Evolutionary conservation across 2,329 filamentous ascomycete species (phyloP).

Genomic region (Cordyceps fumosorosea): DNA sequence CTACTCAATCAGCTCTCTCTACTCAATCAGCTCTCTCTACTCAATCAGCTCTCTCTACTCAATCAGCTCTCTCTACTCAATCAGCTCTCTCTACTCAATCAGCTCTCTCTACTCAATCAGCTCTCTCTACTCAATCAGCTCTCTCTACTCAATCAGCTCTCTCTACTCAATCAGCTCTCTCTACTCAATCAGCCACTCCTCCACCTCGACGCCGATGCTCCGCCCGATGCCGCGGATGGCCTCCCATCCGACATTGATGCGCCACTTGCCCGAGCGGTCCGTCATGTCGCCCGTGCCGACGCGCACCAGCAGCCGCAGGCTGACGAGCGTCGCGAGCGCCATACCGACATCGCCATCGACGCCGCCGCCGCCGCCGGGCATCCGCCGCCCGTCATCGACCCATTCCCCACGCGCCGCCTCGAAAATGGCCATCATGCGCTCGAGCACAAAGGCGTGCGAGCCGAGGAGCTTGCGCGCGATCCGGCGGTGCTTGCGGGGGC

Average conservation of each 20-base stretch:
- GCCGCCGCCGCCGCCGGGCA: conserved; percentile 21
- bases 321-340: conserved; percentile 66
- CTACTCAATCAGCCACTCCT: conserved; percentile 68
- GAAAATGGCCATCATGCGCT: conserved; percentile 73
- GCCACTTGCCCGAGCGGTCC: conserved; percentile 67
- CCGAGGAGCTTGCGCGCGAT: conserved; percentile 72
- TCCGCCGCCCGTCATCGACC: conserved; percentile 28
- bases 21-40: conserved; percentile 55
- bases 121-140: conserved; percentile 53
- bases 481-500: conserved; percentile 53
- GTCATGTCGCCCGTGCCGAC: conserved; percentile 59
- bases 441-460: conserved; percentile 69
- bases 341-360: conserved; percentile 53
- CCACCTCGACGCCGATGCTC: conserved; percentile 69
- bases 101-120: conserved; percentile 56
- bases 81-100: conserved; percentile 53
- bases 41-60: conserved; percentile 58
- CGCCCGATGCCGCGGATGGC: conserved; percentile 63
- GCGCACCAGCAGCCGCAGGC: conserved; percentile 60
- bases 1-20: conserved; percentile 52
- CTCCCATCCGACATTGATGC: conserved; percentile 75
- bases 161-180: conserved; percentile 51
- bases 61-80: conserved; percentile 54
- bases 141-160: conserved; percentile 52
- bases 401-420: conserved; percentile 56